A percentile compares a stretch with the other conserved stretches of the same genome.
Conservation (phyloP, 2,329 filamentous ascomycete species). For the Aureobasidium namibiae region DNA sequence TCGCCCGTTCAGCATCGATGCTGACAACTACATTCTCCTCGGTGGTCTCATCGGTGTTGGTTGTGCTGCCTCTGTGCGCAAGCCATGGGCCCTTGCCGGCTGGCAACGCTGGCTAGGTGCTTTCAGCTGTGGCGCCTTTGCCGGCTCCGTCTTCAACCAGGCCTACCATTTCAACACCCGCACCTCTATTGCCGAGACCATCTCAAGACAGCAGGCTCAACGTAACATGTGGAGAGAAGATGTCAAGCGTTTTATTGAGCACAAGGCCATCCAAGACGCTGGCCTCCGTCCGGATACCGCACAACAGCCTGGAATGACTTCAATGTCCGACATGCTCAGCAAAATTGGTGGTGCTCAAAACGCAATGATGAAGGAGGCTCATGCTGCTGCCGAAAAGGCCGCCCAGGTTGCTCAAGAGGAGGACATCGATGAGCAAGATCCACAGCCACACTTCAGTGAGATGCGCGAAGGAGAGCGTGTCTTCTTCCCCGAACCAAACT, state of each 20-base stretch:
- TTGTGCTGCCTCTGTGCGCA: conserved; percentile 1
- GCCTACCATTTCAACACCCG: background rate
- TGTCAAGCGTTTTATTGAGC: background rate
- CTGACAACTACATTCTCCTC: conserved; percentile 13
- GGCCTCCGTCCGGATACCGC: background rate
- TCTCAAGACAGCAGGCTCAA: background rate
- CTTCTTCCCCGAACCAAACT: conserved; percentile 15
- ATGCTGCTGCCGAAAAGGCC: background rate
- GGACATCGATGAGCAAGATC: conserved; percentile 13
- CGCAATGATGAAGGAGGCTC: background rate
- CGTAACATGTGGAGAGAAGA: conserved; percentile 1
- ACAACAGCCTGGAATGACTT: background rate
- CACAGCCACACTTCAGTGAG: conserved; percentile 15
- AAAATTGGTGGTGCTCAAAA: background rate
- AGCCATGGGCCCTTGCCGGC: conserved; percentile 1
- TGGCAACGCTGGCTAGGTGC: conserved; percentile 14
- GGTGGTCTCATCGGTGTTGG: conserved; percentile 8
- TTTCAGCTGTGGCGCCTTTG: conserved; percentile 9
- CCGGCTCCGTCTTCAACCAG: background rate
- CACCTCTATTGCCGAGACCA: background rate
- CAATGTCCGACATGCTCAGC: conserved; percentile 6
- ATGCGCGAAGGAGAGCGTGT: conserved; percentile 15
- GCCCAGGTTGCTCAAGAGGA: background rate
- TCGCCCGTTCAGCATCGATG: conserved; percentile 12
- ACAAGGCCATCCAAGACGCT: background rate